A percentile compares a stretch with the other conserved stretches of the same genome.
These are phyloP conservation scores for Drechslerella dactyloides DNA, from an alignment of 2,329 filamentous ascomycete species.

Conservation along the genomic window DNA sequence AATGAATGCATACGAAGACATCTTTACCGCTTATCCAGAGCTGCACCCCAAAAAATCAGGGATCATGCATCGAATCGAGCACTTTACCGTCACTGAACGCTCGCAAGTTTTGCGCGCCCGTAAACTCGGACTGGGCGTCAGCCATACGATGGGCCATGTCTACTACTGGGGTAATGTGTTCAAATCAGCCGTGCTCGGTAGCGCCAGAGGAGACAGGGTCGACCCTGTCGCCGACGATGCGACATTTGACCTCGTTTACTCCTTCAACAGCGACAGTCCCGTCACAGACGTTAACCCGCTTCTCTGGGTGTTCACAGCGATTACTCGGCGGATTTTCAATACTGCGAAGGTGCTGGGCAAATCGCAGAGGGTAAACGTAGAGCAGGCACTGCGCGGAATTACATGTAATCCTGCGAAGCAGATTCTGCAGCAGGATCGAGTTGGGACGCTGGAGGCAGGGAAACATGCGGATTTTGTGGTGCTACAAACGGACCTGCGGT, in stretches of 20 bases:
- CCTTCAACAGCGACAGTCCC: constrained; percentile 46
- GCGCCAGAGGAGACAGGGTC: constrained; percentile 24
- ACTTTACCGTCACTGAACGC: constrained; percentile 35
- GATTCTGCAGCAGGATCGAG: constrained; percentile 18
- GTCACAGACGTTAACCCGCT: constrained; percentile 39
- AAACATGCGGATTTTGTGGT: constrained; percentile 39
- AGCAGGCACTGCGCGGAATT: constrained; percentile 31
- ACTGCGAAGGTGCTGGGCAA: constrained; percentile 23
- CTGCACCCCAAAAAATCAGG: constrained; percentile 5
- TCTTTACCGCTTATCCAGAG: constrained; percentile 17
- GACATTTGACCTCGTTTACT: constrained; percentile 16
- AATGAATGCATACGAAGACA: constrained; percentile 28
- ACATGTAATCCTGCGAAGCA: constrained; percentile 31
- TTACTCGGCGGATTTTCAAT: constrained; percentile 30
- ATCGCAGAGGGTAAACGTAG: constrained; percentile 21
- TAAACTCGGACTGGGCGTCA: constrained; percentile 21
- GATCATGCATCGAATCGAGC: constrained; percentile 37
- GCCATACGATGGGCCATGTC: constrained; percentile 44
- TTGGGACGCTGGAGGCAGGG: constrained; percentile 31
- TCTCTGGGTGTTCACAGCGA: constrained; percentile 43
- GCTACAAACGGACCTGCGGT: constrained; percentile 21
- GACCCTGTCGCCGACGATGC: constrained; percentile 37
- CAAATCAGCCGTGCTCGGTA: constrained; percentile 19
- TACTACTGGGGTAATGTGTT: constrained; percentile 42
- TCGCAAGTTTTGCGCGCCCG: constrained; percentile 11